A percentile compares a stretch with the other conserved stretches of the same genome.
phyloP scores from a whole-genome alignment of 2,329 filamentous ascomycete species.

The Stylonectria norvegica region DNA sequence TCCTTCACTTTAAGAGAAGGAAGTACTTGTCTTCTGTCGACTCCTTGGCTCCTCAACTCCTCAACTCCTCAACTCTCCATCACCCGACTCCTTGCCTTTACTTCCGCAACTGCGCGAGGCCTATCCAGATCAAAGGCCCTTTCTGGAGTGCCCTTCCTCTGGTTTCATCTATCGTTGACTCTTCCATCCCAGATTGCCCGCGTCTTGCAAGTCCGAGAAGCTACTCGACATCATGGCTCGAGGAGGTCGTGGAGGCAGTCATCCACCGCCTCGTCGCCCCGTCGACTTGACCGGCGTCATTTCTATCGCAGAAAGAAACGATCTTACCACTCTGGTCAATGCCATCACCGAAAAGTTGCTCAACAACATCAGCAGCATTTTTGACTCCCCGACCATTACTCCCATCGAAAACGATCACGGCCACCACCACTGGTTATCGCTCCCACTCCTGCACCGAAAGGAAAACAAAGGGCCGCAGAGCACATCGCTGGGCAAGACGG shows the following conservation, averaged over 20 bases:
- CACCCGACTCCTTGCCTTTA: no score
- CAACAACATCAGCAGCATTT: slow-evolving; percentile 48
- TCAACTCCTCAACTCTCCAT: no score
- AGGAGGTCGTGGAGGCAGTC: slow-evolving; percentile 33
- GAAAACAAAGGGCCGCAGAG: slow-evolving; percentile 13
- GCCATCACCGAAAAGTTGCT: slow-evolving; percentile 55
- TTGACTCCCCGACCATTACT: slow-evolving; percentile 44
- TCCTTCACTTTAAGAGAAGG: no score
- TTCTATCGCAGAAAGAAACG: slow-evolving; percentile 46
- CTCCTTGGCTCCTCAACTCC: no score
- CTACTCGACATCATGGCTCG: slow-evolving; percentile 37
- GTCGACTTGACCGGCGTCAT: slow-evolving; percentile 52
- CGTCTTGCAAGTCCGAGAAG: no score
- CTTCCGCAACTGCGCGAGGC: no score
- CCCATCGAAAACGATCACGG: slow-evolving; percentile 30
- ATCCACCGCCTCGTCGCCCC: slow-evolving; percentile 39
- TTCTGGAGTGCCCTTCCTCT: no score
- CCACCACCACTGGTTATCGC: slow-evolving; percentile 35
- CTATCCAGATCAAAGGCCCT: no score
- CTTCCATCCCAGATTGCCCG: no score
- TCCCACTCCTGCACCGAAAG: slow-evolving; percentile 31
- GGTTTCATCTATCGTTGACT: no score
- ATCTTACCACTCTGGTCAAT: slow-evolving; percentile 49
- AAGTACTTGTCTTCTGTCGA: no score
- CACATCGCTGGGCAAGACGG: slow-evolving; percentile 7